Conservation (phyloP, 2,329 filamentous ascomycete species). For the Leptographium lundbergii region DNA sequence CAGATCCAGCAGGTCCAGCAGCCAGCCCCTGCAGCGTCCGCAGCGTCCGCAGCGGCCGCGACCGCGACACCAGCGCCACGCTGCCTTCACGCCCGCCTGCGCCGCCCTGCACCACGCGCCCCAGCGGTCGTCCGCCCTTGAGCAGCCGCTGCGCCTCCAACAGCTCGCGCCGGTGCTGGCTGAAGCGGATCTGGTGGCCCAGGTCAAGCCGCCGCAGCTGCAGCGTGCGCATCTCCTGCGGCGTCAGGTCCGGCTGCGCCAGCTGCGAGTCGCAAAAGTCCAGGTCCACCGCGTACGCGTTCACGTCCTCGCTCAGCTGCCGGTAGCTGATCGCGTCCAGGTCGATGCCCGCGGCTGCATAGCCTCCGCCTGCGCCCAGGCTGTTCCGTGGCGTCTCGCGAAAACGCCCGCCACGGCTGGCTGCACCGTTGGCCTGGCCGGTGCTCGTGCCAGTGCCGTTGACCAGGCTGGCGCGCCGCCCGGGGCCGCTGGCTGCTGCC, state of each 20-base stretch:
- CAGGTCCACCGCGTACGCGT: slow-evolving; percentile 28
- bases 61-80: no score
- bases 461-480: background rate
- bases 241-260: slow-evolving; percentile 20
- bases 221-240: slow-evolving; percentile 27
- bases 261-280: slow-evolving; percentile 28
- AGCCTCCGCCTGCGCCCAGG: background rate
- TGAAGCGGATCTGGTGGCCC: slow-evolving; percentile 29
- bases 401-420: background rate
- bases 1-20: background rate
- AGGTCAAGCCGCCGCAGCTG: slow-evolving; percentile 30
- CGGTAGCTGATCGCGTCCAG: slow-evolving; percentile 19
- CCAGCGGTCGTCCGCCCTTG: slow-evolving; percentile 7
- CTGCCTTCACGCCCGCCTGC: background rate
- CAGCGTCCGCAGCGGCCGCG: no score
- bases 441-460: background rate
- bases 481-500: background rate
- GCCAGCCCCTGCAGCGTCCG: no score
- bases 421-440: background rate
- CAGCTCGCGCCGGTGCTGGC: slow-evolving; percentile 27
- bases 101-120: background rate
- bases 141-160: slow-evolving; percentile 14
- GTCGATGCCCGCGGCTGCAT: slow-evolving; percentile 9
- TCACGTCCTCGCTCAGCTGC: slow-evolving; percentile 29
- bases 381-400: background rate